phyloP scores from a whole-genome alignment of 2,329 filamentous ascomycete species.

The Fusarium transvaalense region DNA sequence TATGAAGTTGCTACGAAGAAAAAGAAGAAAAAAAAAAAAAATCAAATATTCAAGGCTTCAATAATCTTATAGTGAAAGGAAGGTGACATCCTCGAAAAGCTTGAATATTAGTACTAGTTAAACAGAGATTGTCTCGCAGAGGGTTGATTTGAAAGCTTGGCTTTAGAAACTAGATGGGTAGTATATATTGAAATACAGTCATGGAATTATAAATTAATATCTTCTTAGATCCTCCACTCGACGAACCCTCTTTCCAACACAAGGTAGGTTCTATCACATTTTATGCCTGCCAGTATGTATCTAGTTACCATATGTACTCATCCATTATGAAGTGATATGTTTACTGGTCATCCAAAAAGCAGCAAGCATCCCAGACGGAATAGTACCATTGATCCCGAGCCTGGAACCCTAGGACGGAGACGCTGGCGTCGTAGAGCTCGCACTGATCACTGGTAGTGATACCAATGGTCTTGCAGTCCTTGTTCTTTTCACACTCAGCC shows the following conservation, averaged over 20 bases:
- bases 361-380: conserved; percentile 31
- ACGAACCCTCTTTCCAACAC: not conserved
- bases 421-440: conserved; percentile 30
- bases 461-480: conserved; percentile 28
- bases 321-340: not conserved
- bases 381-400: conserved; percentile 6
- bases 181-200: conserved; percentile 9
- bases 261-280: not conserved
- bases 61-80: not conserved
- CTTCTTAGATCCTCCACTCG: not conserved
- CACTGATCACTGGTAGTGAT: conserved; percentile 23
- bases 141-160: not conserved
- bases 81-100: not conserved
- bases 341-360: conserved; percentile 18
- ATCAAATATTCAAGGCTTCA: not conserved
- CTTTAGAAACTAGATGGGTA: not conserved
- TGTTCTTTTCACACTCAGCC: conserved; percentile 5
- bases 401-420: conserved; percentile 16
- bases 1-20: not conserved
- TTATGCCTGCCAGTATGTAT: conserved; percentile 4
- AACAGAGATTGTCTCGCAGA: not conserved
- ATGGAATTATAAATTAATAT: conserved; percentile 27
- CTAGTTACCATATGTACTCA: conserved; percentile 1
- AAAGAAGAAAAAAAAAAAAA: too few species aligned
- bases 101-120: not conserved